Evolutionary conservation across 768 basidiomycete genomes (phyloP).

Genomic region (Boletales sp.): DNA sequence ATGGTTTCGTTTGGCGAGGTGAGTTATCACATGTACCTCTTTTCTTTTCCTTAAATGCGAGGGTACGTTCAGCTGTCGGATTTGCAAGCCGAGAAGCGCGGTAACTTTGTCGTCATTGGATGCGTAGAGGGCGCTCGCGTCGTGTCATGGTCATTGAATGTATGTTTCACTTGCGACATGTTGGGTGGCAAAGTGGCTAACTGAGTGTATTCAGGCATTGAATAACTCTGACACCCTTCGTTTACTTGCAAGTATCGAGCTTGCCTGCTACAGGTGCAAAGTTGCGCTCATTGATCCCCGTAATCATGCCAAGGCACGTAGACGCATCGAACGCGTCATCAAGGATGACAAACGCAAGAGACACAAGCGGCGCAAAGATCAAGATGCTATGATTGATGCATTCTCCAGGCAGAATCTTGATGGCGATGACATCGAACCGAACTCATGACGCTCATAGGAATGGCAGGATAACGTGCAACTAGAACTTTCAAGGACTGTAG

Average conservation of each 20-base stretch:
- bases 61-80: constrained; percentile 48
- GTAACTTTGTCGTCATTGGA: constrained; percentile 83
- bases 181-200: constrained; percentile 8
- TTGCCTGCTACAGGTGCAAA: constrained; percentile 78
- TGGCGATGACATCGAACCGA: constrained; percentile 23
- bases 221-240: constrained; percentile 83
- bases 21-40: constrained; percentile 15
- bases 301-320: constrained; percentile 57
- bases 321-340: constrained; percentile 76
- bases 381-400: constrained; percentile 77
- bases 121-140: constrained; percentile 72
- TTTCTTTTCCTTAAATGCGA: background rate
- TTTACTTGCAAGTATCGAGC: constrained; percentile 77
- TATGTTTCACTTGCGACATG: constrained; percentile 32
- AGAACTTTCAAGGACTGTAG: constrained; percentile 10
- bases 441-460: constrained; percentile 18
- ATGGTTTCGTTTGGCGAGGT: constrained; percentile 72
- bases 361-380: constrained; percentile 79
- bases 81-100: constrained; percentile 81
- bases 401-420: constrained; percentile 56
- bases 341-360: constrained; percentile 80
- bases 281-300: constrained; percentile 67
- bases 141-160: constrained; percentile 84
- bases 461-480: constrained; percentile 9
- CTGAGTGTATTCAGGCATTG: constrained; percentile 50